Evolutionary conservation across 192 early-diverging fungal genomes (phyloP), one percentile per base, ranked within the genome.

Genomic region (Coemansia asiatica): DNA sequence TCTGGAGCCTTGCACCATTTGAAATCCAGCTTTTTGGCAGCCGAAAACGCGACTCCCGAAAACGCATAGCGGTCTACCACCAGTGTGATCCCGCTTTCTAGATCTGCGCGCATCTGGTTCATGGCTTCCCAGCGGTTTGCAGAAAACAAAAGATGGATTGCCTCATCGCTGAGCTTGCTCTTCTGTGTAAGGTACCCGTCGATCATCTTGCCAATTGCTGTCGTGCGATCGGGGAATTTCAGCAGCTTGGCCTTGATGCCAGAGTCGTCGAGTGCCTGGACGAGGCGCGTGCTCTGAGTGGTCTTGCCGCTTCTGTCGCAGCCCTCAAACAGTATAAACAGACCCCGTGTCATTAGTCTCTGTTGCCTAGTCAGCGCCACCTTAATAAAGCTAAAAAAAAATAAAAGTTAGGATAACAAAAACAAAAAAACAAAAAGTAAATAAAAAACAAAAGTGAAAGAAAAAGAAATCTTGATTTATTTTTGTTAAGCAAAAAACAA

Each of bases 21-120:
- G 35, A 92, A 72, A 61, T 90, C 87, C 29, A 96, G 70, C 0
- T 88, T 88, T 78, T 98, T 97, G 47, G 95, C 93, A 16, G 89
- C 87, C 0, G 93, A 91, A 67, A 92, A 99, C 1, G 92, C 93
- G 6, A 94, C 91, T 10, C 97, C 97, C 1, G 95, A 97, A 67
- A 93, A 98, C 0, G 94, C 92, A 75, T 99, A 99, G 46, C 97
- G 85, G 76, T 98, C 97, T 2, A 95, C 90, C 2, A 99, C 79
- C 12, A 96, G 69, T 5, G 91, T 90, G 0, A 69, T 89, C 10
- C 95, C 97, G 28, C 49, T 56, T 22, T 83, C 64, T 29, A 97
- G 83, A 33, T 84, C 79, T 8, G 66, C 59, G 38, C 73, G 82
- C 75, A 97, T 85, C 9, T 74, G 55, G 22, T 83, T 70, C 89